Conservation (phyloP, 2,329 filamentous ascomycete genomes). For the Lachnellula arida region DNA sequence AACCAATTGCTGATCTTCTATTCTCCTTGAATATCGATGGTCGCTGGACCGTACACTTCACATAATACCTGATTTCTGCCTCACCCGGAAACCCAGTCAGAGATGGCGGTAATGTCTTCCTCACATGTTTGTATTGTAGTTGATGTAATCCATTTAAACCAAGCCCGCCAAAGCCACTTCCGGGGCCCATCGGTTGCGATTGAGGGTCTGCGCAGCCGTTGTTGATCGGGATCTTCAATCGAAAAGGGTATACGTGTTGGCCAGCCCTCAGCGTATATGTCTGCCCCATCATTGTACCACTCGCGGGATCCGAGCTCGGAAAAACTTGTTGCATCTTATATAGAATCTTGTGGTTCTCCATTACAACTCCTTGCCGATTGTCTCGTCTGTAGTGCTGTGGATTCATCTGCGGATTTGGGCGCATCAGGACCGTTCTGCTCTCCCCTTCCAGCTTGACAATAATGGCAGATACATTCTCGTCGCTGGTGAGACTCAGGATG, state of each 20-base stretch:
- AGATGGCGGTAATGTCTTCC: constrained; percentile 82
- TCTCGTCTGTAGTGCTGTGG: constrained; percentile 14
- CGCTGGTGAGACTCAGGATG: constrained; percentile 52
- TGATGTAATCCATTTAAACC: constrained; percentile 60
- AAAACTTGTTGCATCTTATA: constrained; percentile 73
- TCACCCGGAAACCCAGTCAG: constrained; percentile 80
- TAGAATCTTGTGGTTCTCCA: constrained; percentile 66
- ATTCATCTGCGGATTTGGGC: constrained; percentile 19
- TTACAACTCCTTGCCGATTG: constrained; percentile 34
- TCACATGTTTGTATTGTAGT: constrained; percentile 66
- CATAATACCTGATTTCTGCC: constrained; percentile 88
- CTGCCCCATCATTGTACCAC: constrained; percentile 19
- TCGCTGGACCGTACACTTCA: constrained; percentile 93
- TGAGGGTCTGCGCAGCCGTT: constrained; percentile 52
- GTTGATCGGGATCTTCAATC: constrained; percentile 74
- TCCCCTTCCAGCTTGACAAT: constrained; percentile 83
- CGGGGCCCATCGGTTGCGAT: constrained; percentile 50
- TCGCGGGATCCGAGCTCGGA: constrained; percentile 42
- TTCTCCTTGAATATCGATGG: constrained; percentile 89
- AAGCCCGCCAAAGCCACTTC: constrained; percentile 52
- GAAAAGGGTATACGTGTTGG: constrained; percentile 71
- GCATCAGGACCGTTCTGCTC: constrained; percentile 54
- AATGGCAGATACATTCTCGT: constrained; percentile 68
- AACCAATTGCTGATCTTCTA: constrained; percentile 61
- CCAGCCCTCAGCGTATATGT: constrained; percentile 62